A percentile compares a stretch with the other conserved stretches of the same genome.
phyloP scores from a whole-genome alignment of 768 basidiomycete species.

The Austroboletus eburneus region DNA sequence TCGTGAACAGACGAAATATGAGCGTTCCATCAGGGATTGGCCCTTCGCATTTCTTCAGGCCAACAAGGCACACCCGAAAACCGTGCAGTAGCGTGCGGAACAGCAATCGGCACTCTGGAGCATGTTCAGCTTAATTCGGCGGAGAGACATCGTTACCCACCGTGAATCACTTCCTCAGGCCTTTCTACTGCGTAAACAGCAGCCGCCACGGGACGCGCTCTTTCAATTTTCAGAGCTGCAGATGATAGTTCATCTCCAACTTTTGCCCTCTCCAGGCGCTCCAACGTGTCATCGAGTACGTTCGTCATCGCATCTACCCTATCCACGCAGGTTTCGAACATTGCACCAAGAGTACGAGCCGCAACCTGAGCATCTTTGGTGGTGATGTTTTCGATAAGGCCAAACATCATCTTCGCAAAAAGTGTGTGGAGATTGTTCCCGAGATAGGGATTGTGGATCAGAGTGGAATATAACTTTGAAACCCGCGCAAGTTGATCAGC shows the following conservation, averaged over 20 bases:
- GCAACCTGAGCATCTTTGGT: conserved; percentile 73
- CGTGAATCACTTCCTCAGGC: conserved; percentile 75
- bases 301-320: conserved; percentile 78
- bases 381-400: conserved; percentile 78
- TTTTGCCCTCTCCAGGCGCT: conserved; percentile 44
- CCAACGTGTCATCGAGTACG: conserved; percentile 47
- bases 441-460: conserved; percentile 85
- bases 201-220: conserved; percentile 75
- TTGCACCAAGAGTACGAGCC: conserved; percentile 60
- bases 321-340: conserved; percentile 81
- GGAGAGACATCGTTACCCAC: conserved; percentile 38
- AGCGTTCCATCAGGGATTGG: conserved; percentile 80
- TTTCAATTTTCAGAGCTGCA: conserved; percentile 74
- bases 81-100: conserved; percentile 88
- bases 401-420: conserved; percentile 90
- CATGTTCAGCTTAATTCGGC: conserved; percentile 4
- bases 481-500: conserved; percentile 71
- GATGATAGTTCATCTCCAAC: conserved; percentile 36
- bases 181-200: conserved; percentile 77
- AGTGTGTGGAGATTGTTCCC: conserved; percentile 80
- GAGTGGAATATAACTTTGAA: conserved; percentile 79
- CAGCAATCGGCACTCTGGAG: conserved; percentile 75
- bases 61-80: conserved; percentile 72
- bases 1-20: conserved; percentile 83
- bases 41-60: conserved; percentile 76